phyloP scores from a whole-genome alignment of 106 monocot genomes.

The Amphibolis antarctica region DNA sequence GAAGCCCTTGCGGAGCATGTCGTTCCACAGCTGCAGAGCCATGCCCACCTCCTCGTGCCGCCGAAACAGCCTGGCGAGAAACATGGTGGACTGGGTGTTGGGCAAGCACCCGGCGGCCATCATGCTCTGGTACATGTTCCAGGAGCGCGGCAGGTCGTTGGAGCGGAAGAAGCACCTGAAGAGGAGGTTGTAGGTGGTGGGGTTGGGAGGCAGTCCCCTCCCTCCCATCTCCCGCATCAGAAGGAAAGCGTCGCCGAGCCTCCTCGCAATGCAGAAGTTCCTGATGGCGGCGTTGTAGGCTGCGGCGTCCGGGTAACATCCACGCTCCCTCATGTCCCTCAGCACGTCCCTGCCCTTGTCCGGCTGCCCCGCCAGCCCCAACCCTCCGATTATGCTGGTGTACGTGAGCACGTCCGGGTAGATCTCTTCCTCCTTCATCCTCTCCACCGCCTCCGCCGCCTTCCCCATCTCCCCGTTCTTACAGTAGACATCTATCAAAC shows the following conservation, averaged over 20 bases:
- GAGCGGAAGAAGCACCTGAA: slow-evolving; percentile 75
- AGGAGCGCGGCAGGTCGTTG: slow-evolving; percentile 48
- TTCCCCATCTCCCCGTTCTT: slow-evolving; percentile 48
- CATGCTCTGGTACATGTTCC: slow-evolving; percentile 63
- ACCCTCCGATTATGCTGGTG: slow-evolving; percentile 75
- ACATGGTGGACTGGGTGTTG: slow-evolving; percentile 81
- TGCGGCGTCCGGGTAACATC: slow-evolving; percentile 61
- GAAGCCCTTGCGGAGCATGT: slow-evolving; percentile 74
- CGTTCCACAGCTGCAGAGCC: slow-evolving; percentile 76
- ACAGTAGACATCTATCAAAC: slow-evolving; percentile 70
- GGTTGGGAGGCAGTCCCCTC: slow-evolving; percentile 44
- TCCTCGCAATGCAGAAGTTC: slow-evolving; percentile 83
- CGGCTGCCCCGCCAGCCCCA: slow-evolving; percentile 73
- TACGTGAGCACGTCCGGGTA: slow-evolving; percentile 63
- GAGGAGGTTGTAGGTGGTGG: slow-evolving; percentile 70
- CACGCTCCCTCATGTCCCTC: slow-evolving; percentile 73
- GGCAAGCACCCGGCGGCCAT: slow-evolving; percentile 46
- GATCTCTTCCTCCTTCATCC: slow-evolving; percentile 49
- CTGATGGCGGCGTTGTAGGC: slow-evolving; percentile 81
- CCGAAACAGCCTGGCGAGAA: slow-evolving; percentile 52
- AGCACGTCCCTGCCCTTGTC: slow-evolving; percentile 64
- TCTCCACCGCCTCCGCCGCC: slow-evolving; percentile 35
- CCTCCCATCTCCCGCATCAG: slow-evolving; percentile 65
- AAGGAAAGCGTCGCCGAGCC: slow-evolving; percentile 45
- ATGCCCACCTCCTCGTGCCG: slow-evolving; percentile 41